Percentiles rank a stretch among this genome's conserved stretches.
phyloP scores from a whole-genome alignment of 768 basidiomycete species.

The Pisolithus marmoratus region DNA sequence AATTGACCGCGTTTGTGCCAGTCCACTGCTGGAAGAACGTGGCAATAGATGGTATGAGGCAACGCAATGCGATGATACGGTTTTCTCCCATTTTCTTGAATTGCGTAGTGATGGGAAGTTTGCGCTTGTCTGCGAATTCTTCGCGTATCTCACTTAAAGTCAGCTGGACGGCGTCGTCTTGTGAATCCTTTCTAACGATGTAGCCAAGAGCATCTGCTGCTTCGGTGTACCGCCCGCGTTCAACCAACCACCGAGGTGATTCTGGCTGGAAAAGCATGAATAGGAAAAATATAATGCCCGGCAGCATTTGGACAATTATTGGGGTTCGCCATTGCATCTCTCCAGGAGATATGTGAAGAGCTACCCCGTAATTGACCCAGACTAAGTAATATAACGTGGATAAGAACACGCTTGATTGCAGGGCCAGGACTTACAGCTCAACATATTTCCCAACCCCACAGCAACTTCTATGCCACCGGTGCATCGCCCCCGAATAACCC shows the following conservation, averaged over 20 bases:
- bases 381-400: slow-evolving; percentile 12
- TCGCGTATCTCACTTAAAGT: slow-evolving; percentile 32
- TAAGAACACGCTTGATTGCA: not conserved
- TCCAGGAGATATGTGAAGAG: slow-evolving; percentile 20
- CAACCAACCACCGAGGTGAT: slow-evolving; percentile 38
- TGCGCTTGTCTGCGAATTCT: slow-evolving; percentile 29
- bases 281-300: slow-evolving; percentile 30
- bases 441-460: slow-evolving; percentile 31
- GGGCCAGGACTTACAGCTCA: slow-evolving; percentile 24
- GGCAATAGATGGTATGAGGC: slow-evolving; percentile 27
- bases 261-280: slow-evolving; percentile 36
- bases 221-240: slow-evolving; percentile 29
- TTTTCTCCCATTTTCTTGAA: slow-evolving; percentile 30
- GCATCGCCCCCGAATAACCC: slow-evolving; percentile 33
- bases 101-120: slow-evolving; percentile 20
- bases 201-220: slow-evolving; percentile 28
- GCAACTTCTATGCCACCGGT: slow-evolving; percentile 29
- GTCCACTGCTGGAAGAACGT: slow-evolving; percentile 37
- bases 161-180: slow-evolving; percentile 22
- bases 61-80: slow-evolving; percentile 23
- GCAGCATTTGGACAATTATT: slow-evolving; percentile 35
- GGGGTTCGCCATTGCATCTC: slow-evolving; percentile 34
- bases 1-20: slow-evolving; percentile 39
- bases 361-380: slow-evolving; percentile 33
- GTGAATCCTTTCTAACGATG: slow-evolving; percentile 17